Evolutionary conservation across 1,139 yeast species (phyloP).

Genomic region (Eremothecium coryli): DNA sequence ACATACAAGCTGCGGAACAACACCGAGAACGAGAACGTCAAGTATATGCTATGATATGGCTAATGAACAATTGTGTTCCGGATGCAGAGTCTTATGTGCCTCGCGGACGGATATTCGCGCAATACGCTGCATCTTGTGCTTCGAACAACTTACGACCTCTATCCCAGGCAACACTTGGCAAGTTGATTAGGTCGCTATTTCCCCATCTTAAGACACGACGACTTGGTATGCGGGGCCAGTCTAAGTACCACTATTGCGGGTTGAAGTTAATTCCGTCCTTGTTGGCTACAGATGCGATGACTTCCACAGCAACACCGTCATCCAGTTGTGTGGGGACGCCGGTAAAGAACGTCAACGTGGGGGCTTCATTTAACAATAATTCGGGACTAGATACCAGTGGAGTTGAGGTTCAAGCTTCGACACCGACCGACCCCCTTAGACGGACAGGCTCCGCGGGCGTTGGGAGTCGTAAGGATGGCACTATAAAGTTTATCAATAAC

Average conservation of each 20-base stretch:
- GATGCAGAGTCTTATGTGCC: conserved; percentile 70
- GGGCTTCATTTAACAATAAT: conserved; percentile 1
- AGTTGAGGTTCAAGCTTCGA: conserved; percentile 20
- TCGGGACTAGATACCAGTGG: neutral
- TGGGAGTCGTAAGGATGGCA: conserved; percentile 4
- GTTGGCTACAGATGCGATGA: conserved; percentile 17
- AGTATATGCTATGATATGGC: conserved; percentile 74
- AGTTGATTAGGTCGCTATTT: conserved; percentile 61
- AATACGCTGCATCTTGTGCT: conserved; percentile 68
- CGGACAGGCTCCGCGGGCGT: neutral
- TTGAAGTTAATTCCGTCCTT: conserved; percentile 39
- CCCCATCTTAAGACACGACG: conserved; percentile 76
- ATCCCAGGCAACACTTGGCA: conserved; percentile 84
- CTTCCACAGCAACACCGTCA: conserved; percentile 4
- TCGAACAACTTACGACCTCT: conserved; percentile 58
- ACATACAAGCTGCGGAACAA: conserved; percentile 28
- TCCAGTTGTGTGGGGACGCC: conserved; percentile 4
- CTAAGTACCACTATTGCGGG: conserved; percentile 89
- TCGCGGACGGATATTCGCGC: conserved; percentile 70
- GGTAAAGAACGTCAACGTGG: neutral
- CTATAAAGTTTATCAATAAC: conserved; percentile 15
- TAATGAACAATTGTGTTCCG: conserved; percentile 58
- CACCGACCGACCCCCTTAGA: neutral
- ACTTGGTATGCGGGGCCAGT: conserved; percentile 80
- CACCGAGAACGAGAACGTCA: conserved; percentile 60